Evolutionary conservation across 2,329 filamentous ascomycete genomes (phyloP).

Genomic region (Neofusicoccum cordaticola): DNA sequence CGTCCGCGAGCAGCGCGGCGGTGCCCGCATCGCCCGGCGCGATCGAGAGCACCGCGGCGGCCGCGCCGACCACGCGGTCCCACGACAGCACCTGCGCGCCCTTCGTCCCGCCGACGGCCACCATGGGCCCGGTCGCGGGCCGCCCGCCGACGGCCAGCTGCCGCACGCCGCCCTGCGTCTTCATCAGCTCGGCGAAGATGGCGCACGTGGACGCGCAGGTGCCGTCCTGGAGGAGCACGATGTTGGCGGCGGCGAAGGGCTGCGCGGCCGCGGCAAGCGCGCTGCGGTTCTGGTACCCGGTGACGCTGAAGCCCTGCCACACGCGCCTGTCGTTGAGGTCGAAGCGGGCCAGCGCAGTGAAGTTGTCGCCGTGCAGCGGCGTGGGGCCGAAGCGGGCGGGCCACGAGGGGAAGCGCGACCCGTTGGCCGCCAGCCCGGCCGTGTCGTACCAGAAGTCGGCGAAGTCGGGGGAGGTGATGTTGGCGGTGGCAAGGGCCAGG

Average conservation of each 20-base stretch:
- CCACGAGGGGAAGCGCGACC: slow-evolving; percentile 33
- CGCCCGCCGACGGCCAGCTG: slow-evolving; percentile 44
- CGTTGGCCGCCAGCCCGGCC: slow-evolving; percentile 29
- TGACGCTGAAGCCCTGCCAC: slow-evolving; percentile 30
- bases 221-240: slow-evolving; percentile 44
- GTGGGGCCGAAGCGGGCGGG: slow-evolving; percentile 37
- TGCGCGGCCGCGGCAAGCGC: slow-evolving; percentile 27
- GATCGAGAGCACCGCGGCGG: neutral
- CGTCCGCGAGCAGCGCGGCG: too few relatives aligned
- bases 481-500: slow-evolving; percentile 27
- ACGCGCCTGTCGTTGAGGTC: slow-evolving; percentile 23
- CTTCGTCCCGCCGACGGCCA: slow-evolving; percentile 46
- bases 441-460: slow-evolving; percentile 34
- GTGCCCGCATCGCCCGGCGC: too few relatives aligned
- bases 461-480: too few relatives aligned
- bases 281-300: slow-evolving; percentile 30
- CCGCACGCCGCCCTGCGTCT: slow-evolving; percentile 43
- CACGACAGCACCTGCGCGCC: slow-evolving; percentile 37
- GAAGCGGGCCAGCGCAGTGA: slow-evolving; percentile 33
- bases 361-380: slow-evolving; percentile 30
- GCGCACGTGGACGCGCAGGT: slow-evolving; percentile 48
- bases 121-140: slow-evolving; percentile 40
- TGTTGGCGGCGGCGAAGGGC: slow-evolving; percentile 38
- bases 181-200: slow-evolving; percentile 46
- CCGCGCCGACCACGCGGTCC: neutral